Conservation (phyloP, 1,139 yeast genomes). For the Saccharomyces hybrid region DNA sequence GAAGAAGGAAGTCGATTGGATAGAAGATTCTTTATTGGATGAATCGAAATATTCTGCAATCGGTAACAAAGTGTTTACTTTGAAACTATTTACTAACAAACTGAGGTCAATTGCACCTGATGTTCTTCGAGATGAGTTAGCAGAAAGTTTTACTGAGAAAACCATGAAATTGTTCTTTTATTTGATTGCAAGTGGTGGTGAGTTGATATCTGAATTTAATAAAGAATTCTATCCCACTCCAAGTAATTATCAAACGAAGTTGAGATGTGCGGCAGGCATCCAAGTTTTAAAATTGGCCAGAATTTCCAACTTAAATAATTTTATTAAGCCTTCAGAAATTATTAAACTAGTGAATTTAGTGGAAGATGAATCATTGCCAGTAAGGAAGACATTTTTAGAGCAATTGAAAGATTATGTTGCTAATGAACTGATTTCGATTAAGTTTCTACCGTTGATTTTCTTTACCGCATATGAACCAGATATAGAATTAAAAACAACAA, state of each 20-base stretch:
- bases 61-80: conserved; percentile 45
- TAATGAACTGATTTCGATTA: conserved; percentile 49
- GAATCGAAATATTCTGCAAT: conserved; percentile 29
- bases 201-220: conserved; percentile 46
- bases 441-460: conserved; percentile 60
- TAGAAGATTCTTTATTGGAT: conserved; percentile 41
- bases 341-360: conserved; percentile 51
- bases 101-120: conserved; percentile 41
- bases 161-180: conserved; percentile 61
- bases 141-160: conserved; percentile 46
- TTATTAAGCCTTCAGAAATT: conserved; percentile 47
- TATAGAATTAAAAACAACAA: conserved; percentile 40
- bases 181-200: conserved; percentile 75
- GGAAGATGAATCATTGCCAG: conserved; percentile 58
- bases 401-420: conserved; percentile 49
- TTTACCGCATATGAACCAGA: conserved; percentile 75
- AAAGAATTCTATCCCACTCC: conserved; percentile 57
- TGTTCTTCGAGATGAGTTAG: conserved; percentile 23
- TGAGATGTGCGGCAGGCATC: conserved; percentile 65
- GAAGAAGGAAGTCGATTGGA: conserved; percentile 37
- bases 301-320: conserved; percentile 43
- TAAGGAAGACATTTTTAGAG: conserved; percentile 48
- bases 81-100: conserved; percentile 59
- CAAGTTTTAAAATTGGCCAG: conserved; percentile 60
- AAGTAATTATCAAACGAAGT: conserved; percentile 46